Conservation (phyloP, 306 rosid species). For the Phaseolus lunatus region DNA sequence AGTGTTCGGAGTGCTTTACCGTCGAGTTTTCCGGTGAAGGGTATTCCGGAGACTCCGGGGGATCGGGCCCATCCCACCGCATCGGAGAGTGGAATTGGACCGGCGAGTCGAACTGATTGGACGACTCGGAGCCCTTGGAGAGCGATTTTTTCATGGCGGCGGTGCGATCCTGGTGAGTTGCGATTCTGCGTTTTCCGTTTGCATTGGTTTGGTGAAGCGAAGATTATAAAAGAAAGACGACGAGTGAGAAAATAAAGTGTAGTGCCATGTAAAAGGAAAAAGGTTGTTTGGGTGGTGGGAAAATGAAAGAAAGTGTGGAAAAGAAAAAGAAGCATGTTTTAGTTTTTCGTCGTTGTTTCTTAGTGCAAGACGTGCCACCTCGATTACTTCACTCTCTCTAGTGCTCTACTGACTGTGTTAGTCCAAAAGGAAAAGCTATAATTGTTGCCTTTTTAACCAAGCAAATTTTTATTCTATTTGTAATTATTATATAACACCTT, state of each 20-base stretch:
- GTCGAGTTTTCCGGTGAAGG: constrained; percentile 62
- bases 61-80: constrained; percentile 63
- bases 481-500: not conserved
- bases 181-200: constrained; percentile 44
- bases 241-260: not conserved
- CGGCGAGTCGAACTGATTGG: constrained; percentile 61
- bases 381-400: not conserved
- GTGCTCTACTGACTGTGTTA: not conserved
- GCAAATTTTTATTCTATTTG: not conserved
- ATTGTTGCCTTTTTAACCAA: not conserved
- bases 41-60: constrained; percentile 60
- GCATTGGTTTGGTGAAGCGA: not conserved
- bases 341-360: constrained; percentile 1
- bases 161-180: not conserved
- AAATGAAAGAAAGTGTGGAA: constrained; percentile 39
- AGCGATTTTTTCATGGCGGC: constrained; percentile 66
- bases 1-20: constrained; percentile 52
- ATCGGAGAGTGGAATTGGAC: constrained; percentile 65
- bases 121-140: constrained; percentile 63
- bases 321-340: not conserved
- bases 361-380: constrained; percentile 38
- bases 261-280: constrained; percentile 5
- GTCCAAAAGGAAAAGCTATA: not conserved
- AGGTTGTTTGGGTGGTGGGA: constrained; percentile 51
- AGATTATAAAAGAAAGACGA: constrained; percentile 34